Evolutionary conservation across 2,329 filamentous ascomycete genomes (phyloP), one percentile per base, ranked within the genome.

Genomic region (Pyrenophora seminiperda): DNA sequence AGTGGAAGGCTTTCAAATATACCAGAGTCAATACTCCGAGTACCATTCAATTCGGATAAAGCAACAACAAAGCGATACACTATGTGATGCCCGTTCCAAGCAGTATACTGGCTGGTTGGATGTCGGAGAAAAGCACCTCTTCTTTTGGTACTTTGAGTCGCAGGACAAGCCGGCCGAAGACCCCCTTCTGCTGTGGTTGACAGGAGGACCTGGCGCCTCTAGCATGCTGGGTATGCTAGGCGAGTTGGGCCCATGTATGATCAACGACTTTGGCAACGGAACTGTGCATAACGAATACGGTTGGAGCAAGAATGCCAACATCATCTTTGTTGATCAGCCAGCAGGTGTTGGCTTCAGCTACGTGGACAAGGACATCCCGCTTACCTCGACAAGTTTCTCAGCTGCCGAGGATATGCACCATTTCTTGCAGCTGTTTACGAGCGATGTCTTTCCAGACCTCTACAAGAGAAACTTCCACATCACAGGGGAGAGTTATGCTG

Each of bases 401-500:
- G 76, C 75, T 10, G 77, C 77, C 1, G 67, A 72, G 36, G 79
- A 81, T 59, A 77, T 81, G 70, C 75, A 80, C 56, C 62, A 73
- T 29, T 81, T 81, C 53, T 63, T 81, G 41, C 77, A 79, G 53
- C 63, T 80, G 4, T 80, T 81, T 53, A 70, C 77, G 15, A 70
- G 66, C 11, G 70, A 77, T 13, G 71, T 78, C 0, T 80, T 81
- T 44, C 78, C 78, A 0, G 61, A 75, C 7, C 60, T 75, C 14
- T 55, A 59, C 22, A 44, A 70, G 1, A 60, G 68, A 3, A 69
- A 75, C 3, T 72, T 82, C 20, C 75, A 79, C 36, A 74, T 81
- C 20, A 75, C 78, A 0, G 79, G 78, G 0, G 79, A 81, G 52
- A 77, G 74, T 47, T 81, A 78, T 65, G 78, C 68, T n/a, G 74